phyloP scores from a whole-genome alignment of 2,329 filamentous ascomycete species.

The Ophiostoma sp. region DNA sequence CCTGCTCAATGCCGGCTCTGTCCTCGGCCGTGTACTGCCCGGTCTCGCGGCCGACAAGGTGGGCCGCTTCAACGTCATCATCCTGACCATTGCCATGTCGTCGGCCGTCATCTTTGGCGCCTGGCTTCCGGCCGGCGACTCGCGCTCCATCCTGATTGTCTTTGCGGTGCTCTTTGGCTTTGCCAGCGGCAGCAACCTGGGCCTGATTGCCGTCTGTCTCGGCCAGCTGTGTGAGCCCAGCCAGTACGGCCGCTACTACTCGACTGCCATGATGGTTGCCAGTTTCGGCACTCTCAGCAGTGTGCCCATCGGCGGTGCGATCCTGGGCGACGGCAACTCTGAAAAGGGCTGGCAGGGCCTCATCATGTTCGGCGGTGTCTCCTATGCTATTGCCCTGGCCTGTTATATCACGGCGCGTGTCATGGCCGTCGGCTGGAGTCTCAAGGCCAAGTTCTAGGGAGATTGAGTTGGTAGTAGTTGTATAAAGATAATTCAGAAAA shows the following conservation, averaged over 20 bases:
- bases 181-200: conserved; percentile 71
- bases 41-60: conserved; percentile 69
- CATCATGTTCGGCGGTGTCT: conserved; percentile 38
- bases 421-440: conserved; percentile 37
- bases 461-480: neutral
- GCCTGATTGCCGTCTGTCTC: conserved; percentile 72
- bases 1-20: conserved; percentile 72
- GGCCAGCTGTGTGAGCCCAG: conserved; percentile 73
- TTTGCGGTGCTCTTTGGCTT: conserved; percentile 74
- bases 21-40: conserved; percentile 70
- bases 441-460: conserved; percentile 31
- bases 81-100: conserved; percentile 56
- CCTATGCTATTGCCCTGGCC: conserved; percentile 34
- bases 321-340: conserved; percentile 33
- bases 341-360: conserved; percentile 37
- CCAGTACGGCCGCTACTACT: conserved; percentile 62
- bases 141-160: conserved; percentile 54
- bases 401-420: conserved; percentile 36
- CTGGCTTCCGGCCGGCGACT: conserved; percentile 62
- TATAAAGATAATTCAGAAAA: neutral
- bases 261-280: conserved; percentile 71
- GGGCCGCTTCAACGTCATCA: conserved; percentile 77
- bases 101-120: conserved; percentile 56
- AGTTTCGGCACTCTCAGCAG: conserved; percentile 60
- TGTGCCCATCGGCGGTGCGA: conserved; percentile 41